Evolutionary conservation across 768 basidiomycete genomes (phyloP), one percentile per base, ranked within the genome.

Genomic region (Russula brevipes): DNA sequence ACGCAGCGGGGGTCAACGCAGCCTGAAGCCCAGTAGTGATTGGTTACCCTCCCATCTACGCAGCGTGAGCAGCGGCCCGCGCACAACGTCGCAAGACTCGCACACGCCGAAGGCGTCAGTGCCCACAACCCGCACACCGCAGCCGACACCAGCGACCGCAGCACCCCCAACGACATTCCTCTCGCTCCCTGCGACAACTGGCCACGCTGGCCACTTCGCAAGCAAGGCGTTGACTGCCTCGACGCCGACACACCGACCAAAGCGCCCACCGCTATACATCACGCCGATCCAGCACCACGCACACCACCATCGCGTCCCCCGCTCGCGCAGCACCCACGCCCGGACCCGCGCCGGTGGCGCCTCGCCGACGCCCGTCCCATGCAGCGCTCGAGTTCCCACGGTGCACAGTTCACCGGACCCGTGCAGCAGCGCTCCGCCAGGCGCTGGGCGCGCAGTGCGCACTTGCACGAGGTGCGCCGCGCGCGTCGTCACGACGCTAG

Each of bases 371-470:
- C 11, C 67, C 63, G 3, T 44, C 70, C 38, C 57, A 70, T 82
- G 16, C 76, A 78, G 56, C 77, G 80, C 17, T 78, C 80, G n/a
- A 79, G 72, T 64, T 84, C 83, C 3, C 77, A 72, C 19, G 61
- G 69, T 44, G 57, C 65, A 63, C 51, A 65, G 65, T 42, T 72
- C 62, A 42, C 71, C 38, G 75, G 74, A 16, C 71, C 72, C 46
- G 75, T 74, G 5, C 79, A 79, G 5, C 79, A 79, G 55, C 80
- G 81, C 58, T 78, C 77, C 0, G 80, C 81, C 17, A 82, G 80
- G 64, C 79, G 78, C 42, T 85, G 84, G 81, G 87, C 86, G 24
- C 76, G 84, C 42, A 85, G 77, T 0, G 84, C 88, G 3, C 88
- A 89, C 75, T 67, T 89, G 51, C 88, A 89, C 65, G 84, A 87